phyloP scores from a whole-genome alignment of 164 flowering plant genomes.

The Vitis rupestris region DNA sequence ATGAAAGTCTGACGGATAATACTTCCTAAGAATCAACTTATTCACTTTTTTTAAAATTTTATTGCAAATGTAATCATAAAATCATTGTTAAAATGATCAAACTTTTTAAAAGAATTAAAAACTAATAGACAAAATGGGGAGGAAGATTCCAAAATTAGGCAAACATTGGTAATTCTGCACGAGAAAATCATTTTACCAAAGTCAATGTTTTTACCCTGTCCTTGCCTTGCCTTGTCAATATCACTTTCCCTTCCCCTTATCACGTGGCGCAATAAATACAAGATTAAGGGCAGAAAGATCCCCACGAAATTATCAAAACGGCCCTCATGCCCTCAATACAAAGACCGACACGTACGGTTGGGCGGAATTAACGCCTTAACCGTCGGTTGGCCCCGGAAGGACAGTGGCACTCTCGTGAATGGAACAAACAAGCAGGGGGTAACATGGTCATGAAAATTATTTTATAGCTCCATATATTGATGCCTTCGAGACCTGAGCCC shows the following conservation, averaged over 20 bases:
- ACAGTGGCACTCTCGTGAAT: slow-evolving; percentile 34
- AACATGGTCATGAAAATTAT: background rate
- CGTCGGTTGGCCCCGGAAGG: slow-evolving; percentile 49
- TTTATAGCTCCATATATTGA: background rate
- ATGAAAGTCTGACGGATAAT: too few relatives aligned
- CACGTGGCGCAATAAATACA: background rate
- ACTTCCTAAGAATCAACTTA: too few relatives aligned
- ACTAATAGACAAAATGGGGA: too few relatives aligned
- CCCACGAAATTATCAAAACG: slow-evolving; percentile 5
- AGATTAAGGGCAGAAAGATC: slow-evolving; percentile 15
- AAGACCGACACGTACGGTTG: slow-evolving; percentile 11
- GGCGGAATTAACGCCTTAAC: slow-evolving; percentile 71
- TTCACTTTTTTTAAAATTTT: too few relatives aligned
- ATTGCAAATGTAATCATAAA: too few relatives aligned
- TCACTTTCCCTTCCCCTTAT: background rate
- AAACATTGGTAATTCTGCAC: too few relatives aligned
- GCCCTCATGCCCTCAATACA: slow-evolving; percentile 11
- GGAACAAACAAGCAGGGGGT: slow-evolving; percentile 9
- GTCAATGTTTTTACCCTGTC: background rate
- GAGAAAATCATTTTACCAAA: too few relatives aligned
- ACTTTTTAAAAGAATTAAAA: too few relatives aligned
- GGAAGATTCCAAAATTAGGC: too few relatives aligned
- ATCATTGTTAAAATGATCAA: too few relatives aligned
- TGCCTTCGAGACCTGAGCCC: background rate
- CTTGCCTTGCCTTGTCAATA: background rate